Conservation (phyloP, 345 rosid species). For the Clausena lansium region DNA sequence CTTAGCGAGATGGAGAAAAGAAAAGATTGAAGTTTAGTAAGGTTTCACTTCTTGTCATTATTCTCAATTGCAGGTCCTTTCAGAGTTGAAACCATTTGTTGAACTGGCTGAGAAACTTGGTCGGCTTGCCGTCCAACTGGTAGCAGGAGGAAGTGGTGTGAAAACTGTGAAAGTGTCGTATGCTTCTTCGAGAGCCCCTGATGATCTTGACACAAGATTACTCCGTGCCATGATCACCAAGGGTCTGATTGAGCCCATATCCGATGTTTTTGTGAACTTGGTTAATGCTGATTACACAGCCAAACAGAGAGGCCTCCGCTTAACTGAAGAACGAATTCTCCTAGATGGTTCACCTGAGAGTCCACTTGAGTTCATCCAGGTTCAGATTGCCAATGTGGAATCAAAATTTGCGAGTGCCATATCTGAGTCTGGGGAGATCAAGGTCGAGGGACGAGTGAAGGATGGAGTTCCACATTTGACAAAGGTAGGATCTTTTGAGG, state of each 20-base stretch:
- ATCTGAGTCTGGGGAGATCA: constrained; percentile 69
- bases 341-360: constrained; percentile 72
- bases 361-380: constrained; percentile 66
- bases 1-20: background rate
- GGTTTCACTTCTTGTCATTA: background rate
- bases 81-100: constrained; percentile 82
- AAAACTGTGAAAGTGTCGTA: constrained; percentile 71
- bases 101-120: constrained; percentile 73
- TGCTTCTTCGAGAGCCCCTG: constrained; percentile 73
- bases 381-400: constrained; percentile 73
- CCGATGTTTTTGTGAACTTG: constrained; percentile 65
- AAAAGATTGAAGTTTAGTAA: background rate
- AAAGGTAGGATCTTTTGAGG: constrained; percentile 73
- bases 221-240: constrained; percentile 82
- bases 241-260: constrained; percentile 79
- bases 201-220: constrained; percentile 84
- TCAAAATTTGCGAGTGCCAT: constrained; percentile 76
- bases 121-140: constrained; percentile 78
- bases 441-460: constrained; percentile 72
- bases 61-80: constrained; percentile 55
- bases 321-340: constrained; percentile 60
- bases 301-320: constrained; percentile 71
- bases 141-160: constrained; percentile 86
- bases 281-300: constrained; percentile 84
- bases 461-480: constrained; percentile 77